phyloP scores from a whole-genome alignment of 768 basidiomycete species.

The Pleurotus tuoliensis region DNA sequence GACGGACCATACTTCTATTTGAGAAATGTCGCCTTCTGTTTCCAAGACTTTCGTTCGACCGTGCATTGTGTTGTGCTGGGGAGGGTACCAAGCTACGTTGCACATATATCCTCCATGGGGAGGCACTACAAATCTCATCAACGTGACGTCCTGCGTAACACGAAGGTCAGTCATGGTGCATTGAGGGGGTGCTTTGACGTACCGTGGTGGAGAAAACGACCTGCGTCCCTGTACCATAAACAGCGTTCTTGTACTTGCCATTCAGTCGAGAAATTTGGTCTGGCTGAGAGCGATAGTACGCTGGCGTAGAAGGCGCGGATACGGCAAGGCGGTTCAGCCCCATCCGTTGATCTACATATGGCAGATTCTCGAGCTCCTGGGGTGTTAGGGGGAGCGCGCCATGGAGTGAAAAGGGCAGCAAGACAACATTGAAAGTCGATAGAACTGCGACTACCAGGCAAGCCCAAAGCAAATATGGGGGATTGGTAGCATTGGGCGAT shows the following conservation, averaged over 20 bases:
- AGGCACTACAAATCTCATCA: slow-evolving; percentile 13
- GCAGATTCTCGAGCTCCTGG: slow-evolving; percentile 10
- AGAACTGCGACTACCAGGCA: slow-evolving; percentile 1
- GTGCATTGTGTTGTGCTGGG: neutral
- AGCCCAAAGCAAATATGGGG: slow-evolving; percentile 2
- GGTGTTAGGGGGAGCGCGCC: neutral
- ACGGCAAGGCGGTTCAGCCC: slow-evolving; percentile 1
- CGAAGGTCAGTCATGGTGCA: neutral
- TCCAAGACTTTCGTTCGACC: neutral
- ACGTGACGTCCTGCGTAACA: slow-evolving; percentile 8
- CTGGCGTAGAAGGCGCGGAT: neutral
- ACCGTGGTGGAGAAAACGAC: slow-evolving; percentile 14
- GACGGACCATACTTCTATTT: slow-evolving; percentile 15
- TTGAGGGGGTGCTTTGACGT: neutral
- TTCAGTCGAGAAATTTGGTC: slow-evolving; percentile 10
- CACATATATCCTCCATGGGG: slow-evolving; percentile 1
- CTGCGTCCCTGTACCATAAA: slow-evolving; percentile 12
- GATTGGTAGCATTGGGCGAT: no score
- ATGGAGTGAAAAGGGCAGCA: slow-evolving; percentile 9
- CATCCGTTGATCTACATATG: slow-evolving; percentile 8
- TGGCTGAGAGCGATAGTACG: slow-evolving; percentile 9
- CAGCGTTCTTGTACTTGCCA: slow-evolving; percentile 10
- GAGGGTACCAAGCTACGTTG: slow-evolving; percentile 8
- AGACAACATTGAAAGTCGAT: slow-evolving; percentile 7
- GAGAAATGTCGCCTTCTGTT: slow-evolving; percentile 12